Conservation (phyloP, 768 basidiomycete genomes). For the Tylopilus vinaceipallidus region DNA sequence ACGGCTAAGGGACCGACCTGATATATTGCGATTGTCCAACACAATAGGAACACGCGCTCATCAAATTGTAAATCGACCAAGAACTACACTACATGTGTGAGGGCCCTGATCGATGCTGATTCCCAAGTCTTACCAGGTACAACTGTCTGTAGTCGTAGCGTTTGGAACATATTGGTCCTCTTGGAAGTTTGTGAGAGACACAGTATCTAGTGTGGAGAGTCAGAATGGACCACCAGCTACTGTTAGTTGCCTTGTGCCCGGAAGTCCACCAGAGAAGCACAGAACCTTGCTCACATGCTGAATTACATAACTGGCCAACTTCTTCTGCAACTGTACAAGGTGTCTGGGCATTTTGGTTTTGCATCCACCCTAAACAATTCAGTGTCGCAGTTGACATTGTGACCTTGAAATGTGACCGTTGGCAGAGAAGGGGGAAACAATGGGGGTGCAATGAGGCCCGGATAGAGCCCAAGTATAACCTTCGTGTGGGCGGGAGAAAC, state of each 20-base stretch:
- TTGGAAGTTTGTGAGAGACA: slow-evolving; percentile 13
- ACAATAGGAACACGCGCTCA: slow-evolving; percentile 28
- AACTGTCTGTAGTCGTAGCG: slow-evolving; percentile 12
- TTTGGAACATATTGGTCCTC: slow-evolving; percentile 21
- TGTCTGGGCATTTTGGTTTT: slow-evolving; percentile 2
- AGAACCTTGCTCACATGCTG: slow-evolving; percentile 11
- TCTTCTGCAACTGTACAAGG: slow-evolving; percentile 20
- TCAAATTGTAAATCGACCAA: slow-evolving; percentile 31
- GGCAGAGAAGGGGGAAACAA: not conserved
- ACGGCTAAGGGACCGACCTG: slow-evolving; percentile 11
- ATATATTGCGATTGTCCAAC: slow-evolving; percentile 4
- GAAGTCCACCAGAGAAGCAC: not conserved
- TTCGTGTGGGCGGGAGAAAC: not conserved
- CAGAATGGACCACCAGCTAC: not conserved
- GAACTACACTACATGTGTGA: slow-evolving; percentile 21
- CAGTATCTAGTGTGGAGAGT: slow-evolving; percentile 11
- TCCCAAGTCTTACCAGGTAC: slow-evolving; percentile 23
- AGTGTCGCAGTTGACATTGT: slow-evolving; percentile 10
- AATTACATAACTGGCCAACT: slow-evolving; percentile 19
- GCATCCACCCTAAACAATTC: slow-evolving; percentile 13
- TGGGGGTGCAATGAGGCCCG: not conserved
- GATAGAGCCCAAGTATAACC: not conserved
- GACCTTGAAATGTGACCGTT: not conserved
- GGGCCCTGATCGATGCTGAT: not conserved
- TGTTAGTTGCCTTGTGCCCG: not conserved